Evolutionary conservation across 176 grass and related monocot species (phyloP), one percentile per base, ranked within the genome.

Genomic region (Elaeis guineensis): DNA sequence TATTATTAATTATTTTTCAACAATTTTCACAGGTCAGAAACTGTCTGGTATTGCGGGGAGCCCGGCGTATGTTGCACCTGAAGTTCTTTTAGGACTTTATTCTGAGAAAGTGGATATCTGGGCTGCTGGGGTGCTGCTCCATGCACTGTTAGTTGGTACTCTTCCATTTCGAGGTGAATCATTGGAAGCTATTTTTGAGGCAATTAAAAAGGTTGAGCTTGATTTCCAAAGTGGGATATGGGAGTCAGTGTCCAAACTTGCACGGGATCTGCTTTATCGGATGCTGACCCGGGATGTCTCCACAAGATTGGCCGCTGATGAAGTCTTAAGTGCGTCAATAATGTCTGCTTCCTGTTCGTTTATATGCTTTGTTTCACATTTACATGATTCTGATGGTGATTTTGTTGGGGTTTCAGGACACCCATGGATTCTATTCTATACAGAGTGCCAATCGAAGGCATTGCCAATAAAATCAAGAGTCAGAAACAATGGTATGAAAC

Each of bases 61-160:
- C 71, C 88, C 88, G n/a, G 94, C 87, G 32, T 98, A 99, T 83
- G 94, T 99, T 14, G 88, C 88, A 1, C 94, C 94, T 49, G 94
- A 93, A 72, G 94, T 99, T 65, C 76, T 99, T 52, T 77, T 70
- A 16, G 94, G 94, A 64, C 55, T 63, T 44, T 99, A 99, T 60
- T 80, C 73, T 21, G 94, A 99, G 75, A 89, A 98, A 67, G 85
- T 85, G 28, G 94, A 98, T 69, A 86, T 98, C 57, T 98, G 94
- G 94, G 62, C 75, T 55, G 84, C 80, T 17, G 94, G 94, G 57
- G 94, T 98, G 52, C 79, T 98, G 49, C 73, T 99, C 8, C 85
- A 99, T 86, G 79, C 79, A 12, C 57, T 99, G 4, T 50, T 99
- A 57, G 75, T 89, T 56, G 88, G 94, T 63, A 76, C 71, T 5